These are phyloP conservation scores for Thinopyrum elongatum DNA, from an alignment of 176 grass and related monocot species.

Conservation along the genomic window DNA sequence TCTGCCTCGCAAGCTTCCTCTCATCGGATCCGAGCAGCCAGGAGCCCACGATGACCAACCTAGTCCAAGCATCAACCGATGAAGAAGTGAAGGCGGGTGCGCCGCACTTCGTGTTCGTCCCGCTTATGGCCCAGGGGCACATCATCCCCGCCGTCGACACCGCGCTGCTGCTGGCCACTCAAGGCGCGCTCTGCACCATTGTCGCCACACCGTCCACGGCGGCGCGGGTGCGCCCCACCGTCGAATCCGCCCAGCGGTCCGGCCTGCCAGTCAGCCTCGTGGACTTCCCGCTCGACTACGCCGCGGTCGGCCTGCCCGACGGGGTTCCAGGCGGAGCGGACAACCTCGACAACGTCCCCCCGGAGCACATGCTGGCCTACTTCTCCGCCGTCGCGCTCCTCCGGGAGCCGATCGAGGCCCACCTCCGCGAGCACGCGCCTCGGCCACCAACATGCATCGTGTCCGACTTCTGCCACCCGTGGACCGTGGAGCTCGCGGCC, in stretches of 20 bases:
- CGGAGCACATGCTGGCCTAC: background rate
- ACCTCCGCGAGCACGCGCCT: background rate
- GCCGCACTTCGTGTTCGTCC: slow-evolving; percentile 56
- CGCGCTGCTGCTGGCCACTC: slow-evolving; percentile 36
- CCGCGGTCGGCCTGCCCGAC: background rate
- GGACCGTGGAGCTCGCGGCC: slow-evolving; percentile 30
- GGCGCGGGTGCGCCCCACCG: background rate
- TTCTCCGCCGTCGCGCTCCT: background rate
- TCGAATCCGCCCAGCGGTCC: background rate
- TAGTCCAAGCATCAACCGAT: no score
- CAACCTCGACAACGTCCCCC: background rate
- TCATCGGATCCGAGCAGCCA: no score
- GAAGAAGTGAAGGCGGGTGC: background rate
- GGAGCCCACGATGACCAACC: no score
- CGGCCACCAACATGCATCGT: slow-evolving; percentile 35
- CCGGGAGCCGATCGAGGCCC: background rate
- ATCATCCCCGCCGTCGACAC: slow-evolving; percentile 54
- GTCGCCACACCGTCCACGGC: slow-evolving; percentile 27
- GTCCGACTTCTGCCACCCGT: slow-evolving; percentile 40
- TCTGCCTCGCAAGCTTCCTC: no score
- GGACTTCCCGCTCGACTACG: background rate
- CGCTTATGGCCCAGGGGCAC: slow-evolving; percentile 47
- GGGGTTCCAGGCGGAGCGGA: background rate
- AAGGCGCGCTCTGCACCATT: slow-evolving; percentile 38
- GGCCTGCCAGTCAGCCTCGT: background rate